These are phyloP conservation scores for Fusarium sp. DNA, from an alignment of 2,329 filamentous ascomycete species.

Conservation along the genomic window DNA sequence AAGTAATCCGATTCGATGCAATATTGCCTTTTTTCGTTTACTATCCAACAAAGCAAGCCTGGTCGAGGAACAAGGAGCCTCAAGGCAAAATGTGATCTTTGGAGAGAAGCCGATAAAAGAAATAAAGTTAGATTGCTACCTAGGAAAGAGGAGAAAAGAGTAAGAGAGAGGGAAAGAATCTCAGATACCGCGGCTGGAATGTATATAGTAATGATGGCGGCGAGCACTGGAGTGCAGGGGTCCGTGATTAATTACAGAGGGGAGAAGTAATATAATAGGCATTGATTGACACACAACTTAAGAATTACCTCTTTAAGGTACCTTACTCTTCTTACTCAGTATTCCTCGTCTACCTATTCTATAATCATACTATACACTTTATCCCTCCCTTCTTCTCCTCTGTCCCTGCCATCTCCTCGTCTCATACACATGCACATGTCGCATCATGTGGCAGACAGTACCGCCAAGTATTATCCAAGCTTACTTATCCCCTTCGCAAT, in stretches of 20 bases:
- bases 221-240: constrained; percentile 5
- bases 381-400: background rate
- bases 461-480: no score
- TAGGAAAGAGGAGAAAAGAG: background rate
- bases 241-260: background rate
- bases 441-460: background rate
- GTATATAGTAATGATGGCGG: constrained; percentile 1
- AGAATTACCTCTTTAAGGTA: background rate
- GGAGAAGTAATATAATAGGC: background rate
- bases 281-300: background rate
- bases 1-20: background rate
- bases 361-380: no score
- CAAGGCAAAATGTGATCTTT: background rate
- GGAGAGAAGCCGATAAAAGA: background rate
- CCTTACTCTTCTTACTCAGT: background rate
- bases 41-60: background rate
- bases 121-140: background rate
- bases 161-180: background rate
- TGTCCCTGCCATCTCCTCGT: background rate
- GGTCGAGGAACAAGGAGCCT: background rate
- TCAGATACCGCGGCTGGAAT: background rate
- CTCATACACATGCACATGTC: background rate
- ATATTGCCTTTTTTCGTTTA: background rate
- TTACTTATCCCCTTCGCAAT: background rate
- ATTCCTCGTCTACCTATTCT: background rate